Evolutionary conservation across 2,329 filamentous ascomycete species (phyloP), one percentile per base, ranked within the genome.

Genomic region (Hawksworthiomyces lignivorus): DNA sequence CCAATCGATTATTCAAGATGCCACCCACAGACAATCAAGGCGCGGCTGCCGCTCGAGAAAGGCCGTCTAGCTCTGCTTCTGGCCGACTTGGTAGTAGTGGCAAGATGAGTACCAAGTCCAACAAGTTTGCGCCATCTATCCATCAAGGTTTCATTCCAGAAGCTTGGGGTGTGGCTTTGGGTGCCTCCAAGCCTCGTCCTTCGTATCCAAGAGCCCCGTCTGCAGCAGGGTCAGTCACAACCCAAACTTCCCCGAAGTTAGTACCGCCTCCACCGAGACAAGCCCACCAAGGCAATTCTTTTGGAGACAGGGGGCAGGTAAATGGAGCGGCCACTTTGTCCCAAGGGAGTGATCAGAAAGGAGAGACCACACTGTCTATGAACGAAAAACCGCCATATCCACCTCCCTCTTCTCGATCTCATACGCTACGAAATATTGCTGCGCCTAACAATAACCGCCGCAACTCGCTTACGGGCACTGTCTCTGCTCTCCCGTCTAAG

Each of bases 1-100:
- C 61, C 39, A 50, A 47, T 14, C 61, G 59, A 36, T 59, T 67
- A 39, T 62, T 50, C 55, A 70, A 72, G 49, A 41, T 54, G 31
- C 56, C 61, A 15, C 59, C 60, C 3, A 33, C 40, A 0, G 43
- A 47, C 4, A 45, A 36, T 33, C 53, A 55, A 33, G 50, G 48
- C 15, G 45, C 47, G 20, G 39, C 45, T 29, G 27, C n/a, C 37
- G n/a, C 6, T 15, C 39, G 28, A 14, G 24, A 38, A 4, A 34
- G 30, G 4, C 34, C 35, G 36, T 39, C 41, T 10, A 38, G 41
- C 32, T 39, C 47, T 2, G 19, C 43, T 10, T 36, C 41, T 6
- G n/a, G 15, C 1, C 33, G 26, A 3, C 20, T 39, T 9, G 22
- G 39, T 20, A 40, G 27, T 17, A 44, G 27, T 28, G 24, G 38